Base-by-base conservation (phyloP, 306 rosid genomes). In the Albizia julibrissin region DNA sequence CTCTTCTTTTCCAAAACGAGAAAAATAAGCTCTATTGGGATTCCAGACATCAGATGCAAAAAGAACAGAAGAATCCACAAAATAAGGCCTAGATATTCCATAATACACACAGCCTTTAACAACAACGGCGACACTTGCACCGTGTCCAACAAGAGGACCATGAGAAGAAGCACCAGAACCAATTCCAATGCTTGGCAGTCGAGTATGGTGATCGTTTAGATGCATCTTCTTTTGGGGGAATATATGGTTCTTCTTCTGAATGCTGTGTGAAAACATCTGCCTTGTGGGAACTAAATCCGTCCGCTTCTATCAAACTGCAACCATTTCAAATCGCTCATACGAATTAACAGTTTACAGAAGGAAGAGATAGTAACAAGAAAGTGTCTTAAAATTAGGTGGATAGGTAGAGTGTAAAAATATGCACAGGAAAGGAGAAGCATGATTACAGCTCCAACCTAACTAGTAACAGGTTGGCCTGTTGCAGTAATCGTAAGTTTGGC, bases 251-350 rank as follows among this genome's bases (percentile, higher is more conserved):
- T 52, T 79, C 34, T 69, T 82, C 80, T 16, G 78, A 78, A 21
- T 59, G 66, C n/a, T 34, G 73, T 44, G 8, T 16, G 65, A 80
- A 81, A 43, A 15, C 22, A 76, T 79, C 82, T 14, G 37, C 21
- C 83, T 85, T 74, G 72, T 5, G 22, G 42, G 78, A 50, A 68
- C 52, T 82, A 68, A 11, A 64, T 49, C 52, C 68, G 39, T 77
- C 77, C 59, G 62, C 77, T 67, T 79, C 90, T 21, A 74, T 74
- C 86, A 90, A 81, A 68, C 98, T 93, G 91, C 81, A 86, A 61
- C 1, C 76, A 84, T 70, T 16, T 31, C 72, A 84, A 82, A 84
- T 46, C 67, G 66, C 82, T 59, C 56, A 42, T 33, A 68, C 78
- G 71, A 69, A 39, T 34, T 42, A 44, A 81, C 50, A 69, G 72